Evolutionary conservation across 2,329 filamentous ascomycete genomes (phyloP).

Genomic region (Beauveria scarabaeidicola): DNA sequence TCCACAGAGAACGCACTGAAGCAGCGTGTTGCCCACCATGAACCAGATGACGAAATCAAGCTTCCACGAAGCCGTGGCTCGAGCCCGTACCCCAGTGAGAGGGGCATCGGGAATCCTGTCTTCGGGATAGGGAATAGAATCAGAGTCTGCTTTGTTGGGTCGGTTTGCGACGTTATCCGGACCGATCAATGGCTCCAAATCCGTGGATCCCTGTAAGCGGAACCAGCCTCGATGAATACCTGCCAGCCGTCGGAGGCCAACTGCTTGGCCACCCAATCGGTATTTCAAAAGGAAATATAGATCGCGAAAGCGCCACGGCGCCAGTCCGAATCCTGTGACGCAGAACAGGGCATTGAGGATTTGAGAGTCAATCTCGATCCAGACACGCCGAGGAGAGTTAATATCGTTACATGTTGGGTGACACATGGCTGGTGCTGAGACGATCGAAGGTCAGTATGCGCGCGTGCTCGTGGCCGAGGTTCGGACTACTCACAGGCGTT

Average conservation of each 20-base stretch:
- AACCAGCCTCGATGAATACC: constrained; percentile 72
- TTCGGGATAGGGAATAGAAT: constrained; percentile 52
- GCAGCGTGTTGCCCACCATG: constrained; percentile 69
- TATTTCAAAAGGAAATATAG: constrained; percentile 64
- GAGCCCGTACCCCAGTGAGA: constrained; percentile 61
- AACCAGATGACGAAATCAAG: constrained; percentile 73
- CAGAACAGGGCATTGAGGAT: constrained; percentile 64
- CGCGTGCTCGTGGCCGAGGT: neutral
- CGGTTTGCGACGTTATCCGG: constrained; percentile 41
- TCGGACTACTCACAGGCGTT: constrained; percentile 41
- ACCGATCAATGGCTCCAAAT: constrained; percentile 44
- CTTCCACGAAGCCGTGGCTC: constrained; percentile 62
- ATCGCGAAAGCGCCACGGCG: constrained; percentile 75
- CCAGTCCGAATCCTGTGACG: constrained; percentile 68
- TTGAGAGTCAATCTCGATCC: constrained; percentile 81
- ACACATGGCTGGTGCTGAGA: constrained; percentile 59
- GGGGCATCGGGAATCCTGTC: constrained; percentile 56
- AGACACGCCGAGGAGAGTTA: constrained; percentile 67
- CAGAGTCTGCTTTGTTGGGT: constrained; percentile 28
- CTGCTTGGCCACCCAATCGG: constrained; percentile 42
- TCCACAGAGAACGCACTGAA: constrained; percentile 63
- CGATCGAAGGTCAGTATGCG: neutral
- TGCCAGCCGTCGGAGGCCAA: constrained; percentile 58
- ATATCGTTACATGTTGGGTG: constrained; percentile 60
- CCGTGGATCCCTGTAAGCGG: constrained; percentile 57